phyloP scores from a whole-genome alignment of 495 filamentous ascomycete species.

The Eremomyces bilateralis region DNA sequence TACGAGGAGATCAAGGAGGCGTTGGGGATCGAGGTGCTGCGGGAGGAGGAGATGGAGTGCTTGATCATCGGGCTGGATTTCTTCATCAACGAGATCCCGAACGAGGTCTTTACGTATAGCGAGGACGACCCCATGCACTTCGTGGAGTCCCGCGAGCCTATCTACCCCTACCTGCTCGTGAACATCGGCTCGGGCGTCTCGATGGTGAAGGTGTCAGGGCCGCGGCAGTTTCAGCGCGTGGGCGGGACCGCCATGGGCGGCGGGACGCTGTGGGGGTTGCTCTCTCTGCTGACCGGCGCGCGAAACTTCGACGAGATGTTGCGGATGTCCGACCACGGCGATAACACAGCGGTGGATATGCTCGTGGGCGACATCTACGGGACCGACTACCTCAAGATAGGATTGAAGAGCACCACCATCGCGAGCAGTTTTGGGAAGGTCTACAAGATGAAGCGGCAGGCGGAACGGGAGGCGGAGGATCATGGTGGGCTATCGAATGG shows the following conservation, averaged over 20 bases:
- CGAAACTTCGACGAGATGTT: conserved; percentile 91
- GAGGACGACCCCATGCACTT: conserved; percentile 77
- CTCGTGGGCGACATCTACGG: conserved; percentile 96
- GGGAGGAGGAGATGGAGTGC: conserved; percentile 98
- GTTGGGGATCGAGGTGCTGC: conserved; percentile 63
- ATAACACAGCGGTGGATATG: conserved; percentile 89
- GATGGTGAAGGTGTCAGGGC: conserved; percentile 95
- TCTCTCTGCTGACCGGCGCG: conserved; percentile 75
- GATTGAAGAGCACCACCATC: conserved; percentile 79
- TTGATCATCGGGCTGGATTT: conserved; percentile 94
- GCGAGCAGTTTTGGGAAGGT: conserved; percentile 94
- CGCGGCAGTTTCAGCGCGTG: conserved; percentile 63
- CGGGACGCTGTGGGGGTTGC: conserved; percentile 86
- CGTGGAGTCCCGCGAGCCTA: conserved; percentile 42
- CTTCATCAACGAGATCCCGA: conserved; percentile 92
- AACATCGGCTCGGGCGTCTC: conserved; percentile 98
- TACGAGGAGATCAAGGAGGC: conserved; percentile 71
- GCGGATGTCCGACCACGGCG: conserved; percentile 75
- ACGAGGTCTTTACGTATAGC: conserved; percentile 90
- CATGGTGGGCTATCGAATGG: conserved; percentile 36
- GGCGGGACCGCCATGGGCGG: conserved; percentile 89
- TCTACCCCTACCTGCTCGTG: conserved; percentile 91
- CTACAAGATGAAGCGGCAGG: conserved; percentile 60
- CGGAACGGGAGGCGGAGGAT: conserved; percentile 59
- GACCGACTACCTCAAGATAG: conserved; percentile 85